Evolutionary conservation across 305 asterid species (phyloP).

Genomic region (Fraxinus xanthoxyloides): DNA sequence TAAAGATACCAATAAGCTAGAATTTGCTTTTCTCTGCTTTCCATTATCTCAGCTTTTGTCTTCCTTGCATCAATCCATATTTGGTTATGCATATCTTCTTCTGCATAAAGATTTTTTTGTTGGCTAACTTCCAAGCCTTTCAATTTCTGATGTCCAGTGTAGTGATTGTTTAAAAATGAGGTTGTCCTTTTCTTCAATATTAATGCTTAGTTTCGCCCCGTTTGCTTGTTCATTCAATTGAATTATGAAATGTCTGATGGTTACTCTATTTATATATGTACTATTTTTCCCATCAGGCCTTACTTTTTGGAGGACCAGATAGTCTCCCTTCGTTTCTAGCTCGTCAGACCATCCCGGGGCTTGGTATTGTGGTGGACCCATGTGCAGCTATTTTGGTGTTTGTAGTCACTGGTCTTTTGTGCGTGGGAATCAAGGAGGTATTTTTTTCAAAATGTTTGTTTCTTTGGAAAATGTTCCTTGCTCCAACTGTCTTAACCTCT

Average conservation of each 20-base stretch:
- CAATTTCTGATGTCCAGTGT: background rate
- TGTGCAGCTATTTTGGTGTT: conserved; percentile 77
- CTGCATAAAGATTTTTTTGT: background rate
- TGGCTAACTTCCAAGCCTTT: background rate
- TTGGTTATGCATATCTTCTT: background rate
- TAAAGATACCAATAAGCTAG: conserved; percentile 4
- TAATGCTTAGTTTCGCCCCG: background rate
- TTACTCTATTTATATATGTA: conserved; percentile 11
- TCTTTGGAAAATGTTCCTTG: background rate
- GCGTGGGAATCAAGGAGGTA: conserved; percentile 94
- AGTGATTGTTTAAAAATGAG: background rate
- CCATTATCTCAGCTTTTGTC: background rate
- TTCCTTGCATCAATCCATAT: background rate
- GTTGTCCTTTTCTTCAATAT: background rate
- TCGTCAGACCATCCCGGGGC: conserved; percentile 82
- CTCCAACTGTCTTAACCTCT: conserved; percentile 14
- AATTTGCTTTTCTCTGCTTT: background rate
- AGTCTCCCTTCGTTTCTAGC: conserved; percentile 75
- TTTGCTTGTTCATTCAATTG: background rate
- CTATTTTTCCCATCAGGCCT: conserved; percentile 48
- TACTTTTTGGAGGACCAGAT: conserved; percentile 80
- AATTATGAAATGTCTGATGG: conserved; percentile 3
- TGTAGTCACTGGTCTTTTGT: conserved; percentile 72
- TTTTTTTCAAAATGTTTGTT: conserved; percentile 15
- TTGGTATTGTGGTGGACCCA: conserved; percentile 72